Percentiles rank a stretch among this genome's conserved stretches.
phyloP scores from a whole-genome alignment of 345 rosid genomes.

The Excoecaria cochinchinensis region DNA sequence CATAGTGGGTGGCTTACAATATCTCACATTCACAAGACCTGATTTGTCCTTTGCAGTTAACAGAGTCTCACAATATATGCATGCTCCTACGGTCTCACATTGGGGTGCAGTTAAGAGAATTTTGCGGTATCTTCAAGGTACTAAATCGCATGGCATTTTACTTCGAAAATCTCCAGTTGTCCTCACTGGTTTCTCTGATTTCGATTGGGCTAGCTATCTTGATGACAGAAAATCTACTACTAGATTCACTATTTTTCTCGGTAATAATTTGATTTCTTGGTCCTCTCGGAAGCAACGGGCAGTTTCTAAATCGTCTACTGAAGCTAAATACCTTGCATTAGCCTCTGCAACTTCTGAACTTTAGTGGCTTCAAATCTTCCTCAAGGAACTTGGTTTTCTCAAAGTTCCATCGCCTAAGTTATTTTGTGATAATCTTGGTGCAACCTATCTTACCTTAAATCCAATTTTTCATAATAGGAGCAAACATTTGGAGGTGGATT shows the following conservation, averaged over 20 bases:
- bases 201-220: background rate
- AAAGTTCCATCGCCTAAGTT: background rate
- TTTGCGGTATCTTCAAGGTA: background rate
- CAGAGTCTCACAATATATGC: background rate
- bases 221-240: background rate
- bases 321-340: background rate
- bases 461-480: background rate
- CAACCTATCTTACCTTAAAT: background rate
- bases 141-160: background rate
- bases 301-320: background rate
- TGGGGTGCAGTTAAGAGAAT: background rate
- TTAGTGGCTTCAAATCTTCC: background rate
- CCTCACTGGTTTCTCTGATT: background rate
- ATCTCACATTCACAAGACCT: background rate
- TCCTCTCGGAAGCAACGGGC: background rate
- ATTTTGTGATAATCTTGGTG: background rate
- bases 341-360: background rate
- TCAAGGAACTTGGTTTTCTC: too few species aligned
- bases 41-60: background rate
- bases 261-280: background rate
- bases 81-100: background rate
- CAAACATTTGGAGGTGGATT: background rate
- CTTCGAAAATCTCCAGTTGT: background rate
- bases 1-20: background rate
- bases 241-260: background rate